Evolutionary conservation across 768 basidiomycete species (phyloP), one percentile per base, ranked within the genome.

Genomic region (Leccinum longicurvipes): DNA sequence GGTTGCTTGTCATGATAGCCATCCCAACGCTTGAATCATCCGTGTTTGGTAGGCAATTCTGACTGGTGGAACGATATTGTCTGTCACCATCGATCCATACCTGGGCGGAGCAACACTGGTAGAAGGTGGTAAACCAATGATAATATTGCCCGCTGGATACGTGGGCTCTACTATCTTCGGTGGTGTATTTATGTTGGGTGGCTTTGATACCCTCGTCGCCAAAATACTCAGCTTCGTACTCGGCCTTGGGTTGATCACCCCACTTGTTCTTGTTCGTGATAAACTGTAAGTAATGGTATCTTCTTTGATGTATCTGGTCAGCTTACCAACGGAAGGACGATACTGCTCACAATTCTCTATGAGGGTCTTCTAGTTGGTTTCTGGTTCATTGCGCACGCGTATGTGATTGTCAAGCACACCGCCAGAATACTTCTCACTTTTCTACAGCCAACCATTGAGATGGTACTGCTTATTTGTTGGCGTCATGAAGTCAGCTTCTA

Each of bases 341-440:
- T 95, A 62, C 56, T 89, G 10, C 80, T 96, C 41, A 94, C 91
- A 23, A 63, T 91, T 23, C 69, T 85, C 10, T 95, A 92, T 63
- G 93, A 97, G 71, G 93, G 82, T 9, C 73, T 97, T 23, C 77
- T 98, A 47, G 82, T 98, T 54, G 94, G 91, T 0, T 91, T 98
- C 61, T 97, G 95, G 94, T 97, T 96, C 69, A 84, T 94, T 44
- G 92, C 87, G 66, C 95, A 98, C 70, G 93, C 80, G 92, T 88
- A 70, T 61, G 86, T 78, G 51, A 59, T 54, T 19, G 21, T 47
- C 25, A 17, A 41, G 34, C 39, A 27, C 19, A 24, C 47, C 60
- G 1, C 49, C 54, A 57, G 23, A 32, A 29, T 47, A 48, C 58
- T 32, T 59, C 47, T 48, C 34, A 66, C 50, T 19, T 50, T 25